Conservation (phyloP, 2,329 filamentous ascomycete genomes). For the Epichloe scottii region DNA sequence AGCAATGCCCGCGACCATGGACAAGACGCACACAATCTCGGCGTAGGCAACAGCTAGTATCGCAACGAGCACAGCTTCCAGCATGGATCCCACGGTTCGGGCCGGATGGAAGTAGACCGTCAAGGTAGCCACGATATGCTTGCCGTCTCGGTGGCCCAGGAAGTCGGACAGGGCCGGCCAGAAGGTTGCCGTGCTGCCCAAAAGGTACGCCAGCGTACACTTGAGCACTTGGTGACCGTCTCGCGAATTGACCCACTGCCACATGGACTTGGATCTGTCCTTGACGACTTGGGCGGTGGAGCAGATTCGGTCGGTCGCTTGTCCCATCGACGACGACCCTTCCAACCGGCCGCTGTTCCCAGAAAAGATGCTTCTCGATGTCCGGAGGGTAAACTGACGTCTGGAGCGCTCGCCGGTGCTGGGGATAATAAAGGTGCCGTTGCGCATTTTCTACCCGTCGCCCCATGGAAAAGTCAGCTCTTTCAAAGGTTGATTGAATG, state of each 20-base stretch:
- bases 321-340: conserved; percentile 11
- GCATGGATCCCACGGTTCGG: conserved; percentile 76
- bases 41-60: conserved; percentile 64
- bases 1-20: conserved; percentile 78
- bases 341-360: conserved; percentile 13
- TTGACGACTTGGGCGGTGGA: conserved; percentile 9
- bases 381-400: conserved; percentile 65
- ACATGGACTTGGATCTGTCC: conserved; percentile 27
- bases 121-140: conserved; percentile 86
- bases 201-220: conserved; percentile 77
- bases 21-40: conserved; percentile 58
- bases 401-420: conserved; percentile 74
- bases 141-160: conserved; percentile 75
- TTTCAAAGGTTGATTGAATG: background rate
- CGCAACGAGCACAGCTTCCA: conserved; percentile 69
- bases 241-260: conserved; percentile 55
- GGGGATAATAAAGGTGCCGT: conserved; percentile 79
- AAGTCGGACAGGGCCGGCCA: conserved; percentile 58
- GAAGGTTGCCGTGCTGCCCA: conserved; percentile 80
- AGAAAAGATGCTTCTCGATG: conserved; percentile 22
- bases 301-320: conserved; percentile 8
- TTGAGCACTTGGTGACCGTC: conserved; percentile 74
- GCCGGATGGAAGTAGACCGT: conserved; percentile 94
- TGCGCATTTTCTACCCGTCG: conserved; percentile 52
- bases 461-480: background rate